A percentile compares a stretch with the other conserved stretches of the same genome.
These are phyloP conservation scores for Calonectria montana DNA, from an alignment of 2,329 filamentous ascomycete species.

Conservation along the genomic window DNA sequence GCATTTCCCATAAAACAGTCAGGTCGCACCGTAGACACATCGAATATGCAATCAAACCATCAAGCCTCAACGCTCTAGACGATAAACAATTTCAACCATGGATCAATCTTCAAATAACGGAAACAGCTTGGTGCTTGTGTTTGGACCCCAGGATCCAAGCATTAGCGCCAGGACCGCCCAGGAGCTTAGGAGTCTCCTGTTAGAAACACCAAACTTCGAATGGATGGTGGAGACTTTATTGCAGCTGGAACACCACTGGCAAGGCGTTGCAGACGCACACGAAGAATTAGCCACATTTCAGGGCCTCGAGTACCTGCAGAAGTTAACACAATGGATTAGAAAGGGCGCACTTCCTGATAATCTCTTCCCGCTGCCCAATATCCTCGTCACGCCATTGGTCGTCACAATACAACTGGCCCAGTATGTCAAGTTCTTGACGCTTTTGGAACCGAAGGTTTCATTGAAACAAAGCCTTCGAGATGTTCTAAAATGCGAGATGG, in stretches of 20 bases:
- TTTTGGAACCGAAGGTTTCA: not conserved
- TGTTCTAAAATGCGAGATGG: not conserved
- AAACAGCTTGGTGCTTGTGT: not conserved
- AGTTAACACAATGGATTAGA: not conserved
- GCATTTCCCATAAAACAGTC: not conserved
- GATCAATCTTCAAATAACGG: not conserved
- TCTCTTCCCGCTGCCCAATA: not conserved
- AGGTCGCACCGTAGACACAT: not conserved
- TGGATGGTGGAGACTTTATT: not conserved
- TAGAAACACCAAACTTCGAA: not conserved
- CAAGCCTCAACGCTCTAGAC: not conserved
- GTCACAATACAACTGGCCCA: not conserved
- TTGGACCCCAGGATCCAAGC: not conserved
- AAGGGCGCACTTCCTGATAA: not conserved
- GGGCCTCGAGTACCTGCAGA: not conserved
- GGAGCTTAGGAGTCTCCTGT: not conserved
- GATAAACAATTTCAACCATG: not conserved
- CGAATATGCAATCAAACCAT: not conserved
- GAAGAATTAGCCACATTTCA: not conserved
- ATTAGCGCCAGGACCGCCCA: not conserved
- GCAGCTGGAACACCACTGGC: not conserved
- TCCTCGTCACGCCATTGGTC: not conserved
- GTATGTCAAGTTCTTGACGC: not conserved
- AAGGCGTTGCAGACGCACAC: not conserved
- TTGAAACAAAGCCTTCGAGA: not conserved